Evolutionary conservation across 306 rosid species (phyloP), one percentile per base, ranked within the genome.

Genomic region (Alnus glutinosa): DNA sequence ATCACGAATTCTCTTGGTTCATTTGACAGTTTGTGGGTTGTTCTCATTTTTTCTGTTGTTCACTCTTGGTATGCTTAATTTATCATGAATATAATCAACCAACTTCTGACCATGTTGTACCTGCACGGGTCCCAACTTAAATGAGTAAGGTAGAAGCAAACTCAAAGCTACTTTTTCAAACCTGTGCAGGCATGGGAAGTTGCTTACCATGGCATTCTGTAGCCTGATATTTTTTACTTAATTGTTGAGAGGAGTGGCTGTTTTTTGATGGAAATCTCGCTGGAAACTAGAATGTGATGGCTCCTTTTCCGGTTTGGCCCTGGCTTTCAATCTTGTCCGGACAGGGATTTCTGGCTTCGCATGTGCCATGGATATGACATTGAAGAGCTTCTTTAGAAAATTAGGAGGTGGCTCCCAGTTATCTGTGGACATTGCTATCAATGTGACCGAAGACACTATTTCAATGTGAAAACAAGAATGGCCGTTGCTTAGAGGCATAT

Each of bases 111-210:
- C 9, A 64, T 15, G 70, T 64, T 36, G 5, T 64, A 64, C 14
- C 28, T 64, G 11, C 18, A 13, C 13, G 47, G 70, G 72, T 16
- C 51, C 72, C 4, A 1, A 48, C 11, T 9, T 18, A 18, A 63
- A 39, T 66, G 28, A 66, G 37, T 66, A 3, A 36, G 71, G 47
- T 66, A 13, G 4, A 66, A 28, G 5, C 19, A 66, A 66, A 39
- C 51, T 67, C 72, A 4, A 62, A 61, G 39, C 18, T 16, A 18
- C 50, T 67, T 37, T 67, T 39, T 37, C 51, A 3, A 67, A 67
- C 72, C 71, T 70, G 1, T 42, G 73, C 47, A 28, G 73, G 73
- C 73, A 37, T 58, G 62, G 52, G 23, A 57, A 32, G 14, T 67
- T 67, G 71, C 74, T 50, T 79, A 44, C 28, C 34, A 59, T 70